Percentiles rank a stretch among this genome's conserved stretches.
These are phyloP conservation scores for Saccharomycopsis sp. DNA, from an alignment of 805 yeast genomes.

Conservation along the genomic window DNA sequence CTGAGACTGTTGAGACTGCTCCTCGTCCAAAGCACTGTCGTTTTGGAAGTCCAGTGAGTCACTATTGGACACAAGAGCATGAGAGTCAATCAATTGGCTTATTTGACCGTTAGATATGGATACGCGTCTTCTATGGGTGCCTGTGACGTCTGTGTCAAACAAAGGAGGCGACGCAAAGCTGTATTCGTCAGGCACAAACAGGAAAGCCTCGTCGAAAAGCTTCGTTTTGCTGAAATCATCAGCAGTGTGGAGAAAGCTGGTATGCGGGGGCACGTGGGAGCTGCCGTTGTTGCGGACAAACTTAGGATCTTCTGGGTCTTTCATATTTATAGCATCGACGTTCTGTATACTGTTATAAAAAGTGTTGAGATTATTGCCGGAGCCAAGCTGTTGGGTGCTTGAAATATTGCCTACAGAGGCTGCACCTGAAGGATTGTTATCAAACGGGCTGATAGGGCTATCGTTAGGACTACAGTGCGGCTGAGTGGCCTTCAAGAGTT, in stretches of 20 bases:
- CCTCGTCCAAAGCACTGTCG: background rate
- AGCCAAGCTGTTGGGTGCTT: background rate
- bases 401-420: background rate
- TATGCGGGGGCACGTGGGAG: too few species aligned
- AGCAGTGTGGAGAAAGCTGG: background rate
- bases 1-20: conserved; percentile 10
- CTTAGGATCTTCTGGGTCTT: background rate
- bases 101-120: conserved; percentile 83
- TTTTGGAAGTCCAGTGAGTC: background rate
- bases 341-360: background rate
- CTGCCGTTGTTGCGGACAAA: background rate
- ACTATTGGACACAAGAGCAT: conserved; percentile 29
- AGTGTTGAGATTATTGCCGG: background rate
- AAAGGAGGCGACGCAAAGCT: conserved; percentile 40
- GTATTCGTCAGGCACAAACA: background rate
- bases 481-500: background rate
- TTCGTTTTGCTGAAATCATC: background rate
- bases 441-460: background rate
- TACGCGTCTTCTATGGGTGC: conserved; percentile 51
- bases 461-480: background rate
- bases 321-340: background rate
- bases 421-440: background rate
- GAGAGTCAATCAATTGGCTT: conserved; percentile 52
- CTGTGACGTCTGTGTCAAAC: conserved; percentile 37
- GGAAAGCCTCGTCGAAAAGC: background rate